A percentile compares a stretch with the other conserved stretches of the same genome.
Conservation (phyloP, 2,329 filamentous ascomycete genomes). For the Lojkania enalia region DNA sequence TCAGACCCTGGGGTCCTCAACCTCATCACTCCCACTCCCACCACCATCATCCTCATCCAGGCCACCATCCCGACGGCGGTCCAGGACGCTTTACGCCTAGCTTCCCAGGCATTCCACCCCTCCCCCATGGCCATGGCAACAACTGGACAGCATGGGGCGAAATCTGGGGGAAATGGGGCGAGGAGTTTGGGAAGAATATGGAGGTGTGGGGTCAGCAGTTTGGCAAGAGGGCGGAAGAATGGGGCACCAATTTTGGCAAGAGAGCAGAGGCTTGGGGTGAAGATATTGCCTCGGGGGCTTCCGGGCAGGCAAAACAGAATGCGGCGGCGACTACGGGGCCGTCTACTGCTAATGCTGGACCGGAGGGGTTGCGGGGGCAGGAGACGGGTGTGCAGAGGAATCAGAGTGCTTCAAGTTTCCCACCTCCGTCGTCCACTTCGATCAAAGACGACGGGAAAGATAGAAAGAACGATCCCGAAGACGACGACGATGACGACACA, state of each 20-base stretch:
- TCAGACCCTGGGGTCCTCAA: background rate
- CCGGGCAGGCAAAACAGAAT: slow-evolving; percentile 3
- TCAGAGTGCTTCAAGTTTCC: slow-evolving; percentile 1
- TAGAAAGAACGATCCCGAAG: slow-evolving; percentile 15
- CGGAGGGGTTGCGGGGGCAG: slow-evolving; percentile 17
- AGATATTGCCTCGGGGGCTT: slow-evolving; percentile 10
- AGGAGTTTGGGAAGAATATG: slow-evolving; percentile 38
- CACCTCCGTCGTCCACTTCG: background rate
- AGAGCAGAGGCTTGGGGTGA: slow-evolving; percentile 18
- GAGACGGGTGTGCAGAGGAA: slow-evolving; percentile 22
- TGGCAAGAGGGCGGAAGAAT: slow-evolving; percentile 27
- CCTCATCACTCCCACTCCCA: background rate
- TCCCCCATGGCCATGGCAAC: slow-evolving; percentile 11
- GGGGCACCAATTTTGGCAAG: slow-evolving; percentile 14
- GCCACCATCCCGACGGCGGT: background rate
- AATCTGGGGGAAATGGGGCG: slow-evolving; percentile 27
- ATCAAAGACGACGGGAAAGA: slow-evolving; percentile 1
- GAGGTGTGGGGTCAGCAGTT: slow-evolving; percentile 35
- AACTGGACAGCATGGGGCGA: slow-evolving; percentile 21
- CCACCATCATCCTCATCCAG: background rate
- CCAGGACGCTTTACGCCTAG: background rate
- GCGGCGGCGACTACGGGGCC: background rate
- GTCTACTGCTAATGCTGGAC: slow-evolving; percentile 17
- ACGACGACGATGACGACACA: slow-evolving; percentile 20
- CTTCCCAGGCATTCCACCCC: background rate